Base-by-base conservation (phyloP, 208 protist species). In the Acanthamoeba lenticulata region DNA sequence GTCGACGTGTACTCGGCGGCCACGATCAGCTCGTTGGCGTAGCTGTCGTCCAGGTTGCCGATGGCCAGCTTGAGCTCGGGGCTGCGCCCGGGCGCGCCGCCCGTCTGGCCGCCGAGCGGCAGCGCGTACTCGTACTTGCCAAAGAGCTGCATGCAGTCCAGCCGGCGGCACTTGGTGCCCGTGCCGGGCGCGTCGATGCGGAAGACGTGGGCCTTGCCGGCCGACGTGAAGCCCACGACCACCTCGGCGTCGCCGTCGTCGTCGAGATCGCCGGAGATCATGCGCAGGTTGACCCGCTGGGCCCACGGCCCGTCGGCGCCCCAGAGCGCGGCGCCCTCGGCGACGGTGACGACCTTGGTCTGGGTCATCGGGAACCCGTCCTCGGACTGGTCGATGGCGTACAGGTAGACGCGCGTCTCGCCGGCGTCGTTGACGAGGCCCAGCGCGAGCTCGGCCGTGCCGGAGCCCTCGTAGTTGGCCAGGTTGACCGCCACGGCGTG, bases 131-230 rank as follows among this genome's bases (percentile, higher is more conserved):
- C n/a, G 72, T 32, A 83, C 11, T 27, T 4, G 40, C 72, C 72
- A 34, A 57, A 86, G 29, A 86, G 21, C 77, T 86, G 13, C 77
- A 86, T 86, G 77, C 77, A 86, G 34, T 57, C 77, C 44, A 86
- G 77, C 9, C 44, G 38, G 7, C 77, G 40, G 45, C 77, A 86
- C 77, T 86, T 86, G 77, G 77, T 57, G 21, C 77, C 77, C 21
- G 77, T 86, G 24, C 77, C 77, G 7, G 77, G 77, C 44, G 77
- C 77, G 34, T 86, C 77, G 29, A 86, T 57, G 29, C 77, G 77
- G 34, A 11, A 34, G 77, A 86, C 36, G 29, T 86, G 27, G n/a
- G 77, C 77, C 44, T 21, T n/a, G 3, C 24, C n/a, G 1, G 24
- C 77, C n/a, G 44, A 57, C 13, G 77, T 86, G 77, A 42, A 86